Conservation (phyloP, 352 stramenopile genomes). For the Pythium aristosporum region DNA sequence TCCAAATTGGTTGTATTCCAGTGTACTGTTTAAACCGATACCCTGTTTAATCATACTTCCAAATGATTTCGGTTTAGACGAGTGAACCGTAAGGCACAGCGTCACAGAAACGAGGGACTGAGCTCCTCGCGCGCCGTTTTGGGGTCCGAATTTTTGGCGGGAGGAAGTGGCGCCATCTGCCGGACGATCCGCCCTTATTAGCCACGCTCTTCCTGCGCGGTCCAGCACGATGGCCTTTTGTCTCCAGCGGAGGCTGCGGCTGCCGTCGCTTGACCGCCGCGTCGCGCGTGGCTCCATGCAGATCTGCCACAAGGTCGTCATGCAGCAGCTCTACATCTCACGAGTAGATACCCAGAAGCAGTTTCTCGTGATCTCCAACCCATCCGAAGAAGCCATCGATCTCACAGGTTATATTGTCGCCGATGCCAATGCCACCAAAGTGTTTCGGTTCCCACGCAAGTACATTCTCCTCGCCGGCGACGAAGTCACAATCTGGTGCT, state of each 20-base stretch:
- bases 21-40: no score
- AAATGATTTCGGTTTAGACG: not conserved
- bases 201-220: not conserved
- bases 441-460: conserved; percentile 62
- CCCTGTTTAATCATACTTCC: not conserved
- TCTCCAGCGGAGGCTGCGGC: conserved; percentile 58
- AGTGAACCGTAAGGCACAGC: not conserved
- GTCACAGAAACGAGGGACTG: conserved; percentile 5
- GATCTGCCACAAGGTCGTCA: conserved; percentile 81
- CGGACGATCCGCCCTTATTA: not conserved
- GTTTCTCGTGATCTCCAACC: conserved; percentile 84
- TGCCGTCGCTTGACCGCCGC: conserved; percentile 59
- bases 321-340: conserved; percentile 87
- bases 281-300: conserved; percentile 78
- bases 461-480: conserved; percentile 78
- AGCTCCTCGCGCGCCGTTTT: not conserved
- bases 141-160: conserved; percentile 14
- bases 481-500: conserved; percentile 82
- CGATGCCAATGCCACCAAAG: conserved; percentile 39
- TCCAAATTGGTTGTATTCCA: no score
- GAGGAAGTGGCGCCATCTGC: conserved; percentile 10
- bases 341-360: conserved; percentile 66
- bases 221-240: conserved; percentile 52
- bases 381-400: conserved; percentile 65
- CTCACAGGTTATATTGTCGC: conserved; percentile 64